Evolutionary conservation across 805 yeast genomes (phyloP), one percentile per base, ranked within the genome.

Genomic region (Barnettozyma siamensis): DNA sequence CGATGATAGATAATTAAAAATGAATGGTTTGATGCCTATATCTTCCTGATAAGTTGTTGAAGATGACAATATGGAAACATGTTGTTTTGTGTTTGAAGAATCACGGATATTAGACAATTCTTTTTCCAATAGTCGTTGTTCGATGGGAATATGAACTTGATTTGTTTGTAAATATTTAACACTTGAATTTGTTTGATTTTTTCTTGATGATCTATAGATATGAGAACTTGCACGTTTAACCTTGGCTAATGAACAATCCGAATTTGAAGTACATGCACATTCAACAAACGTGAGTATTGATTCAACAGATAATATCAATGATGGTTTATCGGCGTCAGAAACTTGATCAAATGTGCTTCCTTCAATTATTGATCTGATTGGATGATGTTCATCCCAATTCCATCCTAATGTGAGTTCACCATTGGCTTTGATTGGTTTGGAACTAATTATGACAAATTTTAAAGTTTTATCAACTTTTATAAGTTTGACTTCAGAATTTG

Each of bases 311-410:
- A 78, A 70, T 2, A 83, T 74, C 35, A 84, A 55, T 15, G 70
- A 64, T 4, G 76, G 70, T 49, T 77, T 78, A 41, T 76, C 78
- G 2, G 66, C 63, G 33, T 76, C 77, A 7, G 66, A 51, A 21
- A 83, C 62, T 19, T 71, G 72, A 37, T 81, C 88, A 56, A 80
- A 76, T 28, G 63, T 54, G 53, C 62, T 48, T 23, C 64, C 59
- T n/a, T 72, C 65, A 20, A 65, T 60, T 20, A 73, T 66, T 48
- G 71, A 70, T 40, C 67, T 64, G 30, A 88, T 83, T 2, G 97
- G 95, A 57, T 88, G 96, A 15, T 65, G 48, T 3, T 62, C 57
- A 55, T 88, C 95, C 95, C 96, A 91, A 45, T 82, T 86, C 98
- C 98, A 91, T 2, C 80, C 76, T 9, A 88, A 60, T 0, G 89